Percentiles rank a stretch among this genome's conserved stretches.
Conservation (phyloP, 805 yeast genomes). For the Phaffomyces antillensis region DNA sequence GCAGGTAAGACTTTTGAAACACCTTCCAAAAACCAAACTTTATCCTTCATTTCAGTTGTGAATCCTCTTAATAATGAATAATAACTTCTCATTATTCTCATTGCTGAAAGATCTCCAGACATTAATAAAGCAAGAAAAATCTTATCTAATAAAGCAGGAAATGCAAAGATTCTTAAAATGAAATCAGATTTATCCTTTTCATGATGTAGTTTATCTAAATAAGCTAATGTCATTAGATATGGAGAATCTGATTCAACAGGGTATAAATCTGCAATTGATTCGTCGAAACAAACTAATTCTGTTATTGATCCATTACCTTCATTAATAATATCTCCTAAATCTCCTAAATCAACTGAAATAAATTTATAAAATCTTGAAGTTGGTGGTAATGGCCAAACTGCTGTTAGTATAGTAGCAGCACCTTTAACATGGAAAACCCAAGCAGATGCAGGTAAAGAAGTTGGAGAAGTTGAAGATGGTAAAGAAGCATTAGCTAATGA, state of each 20-base stretch:
- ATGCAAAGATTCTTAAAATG: slow-evolving; percentile 80
- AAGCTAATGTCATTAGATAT: slow-evolving; percentile 79
- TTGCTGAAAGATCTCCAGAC: slow-evolving; percentile 81
- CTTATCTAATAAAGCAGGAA: slow-evolving; percentile 86
- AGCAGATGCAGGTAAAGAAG: slow-evolving; percentile 81
- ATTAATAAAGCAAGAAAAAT: slow-evolving; percentile 68
- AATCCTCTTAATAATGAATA: slow-evolving; percentile 74
- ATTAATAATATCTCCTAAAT: slow-evolving; percentile 59
- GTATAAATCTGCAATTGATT: slow-evolving; percentile 74
- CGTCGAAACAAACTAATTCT: slow-evolving; percentile 75
- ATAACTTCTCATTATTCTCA: slow-evolving; percentile 86
- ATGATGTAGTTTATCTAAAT: slow-evolving; percentile 72
- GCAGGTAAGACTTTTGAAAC: slow-evolving; percentile 83
- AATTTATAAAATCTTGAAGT: slow-evolving; percentile 58
- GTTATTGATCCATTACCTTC: slow-evolving; percentile 36
- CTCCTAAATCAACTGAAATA: slow-evolving; percentile 84
- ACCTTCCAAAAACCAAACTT: slow-evolving; percentile 92
- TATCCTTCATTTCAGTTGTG: slow-evolving; percentile 80
- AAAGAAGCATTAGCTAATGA: slow-evolving; percentile 86
- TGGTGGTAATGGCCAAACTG: slow-evolving; percentile 88
- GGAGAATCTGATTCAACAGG: slow-evolving; percentile 83
- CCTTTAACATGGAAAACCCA: slow-evolving; percentile 98
- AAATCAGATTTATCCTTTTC: slow-evolving; percentile 83
- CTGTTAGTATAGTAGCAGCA: slow-evolving; percentile 90
- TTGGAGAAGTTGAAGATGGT: slow-evolving; percentile 25